Base-by-base conservation (phyloP, 495 filamentous ascomycete species). In the Xylaria palmicola region DNA sequence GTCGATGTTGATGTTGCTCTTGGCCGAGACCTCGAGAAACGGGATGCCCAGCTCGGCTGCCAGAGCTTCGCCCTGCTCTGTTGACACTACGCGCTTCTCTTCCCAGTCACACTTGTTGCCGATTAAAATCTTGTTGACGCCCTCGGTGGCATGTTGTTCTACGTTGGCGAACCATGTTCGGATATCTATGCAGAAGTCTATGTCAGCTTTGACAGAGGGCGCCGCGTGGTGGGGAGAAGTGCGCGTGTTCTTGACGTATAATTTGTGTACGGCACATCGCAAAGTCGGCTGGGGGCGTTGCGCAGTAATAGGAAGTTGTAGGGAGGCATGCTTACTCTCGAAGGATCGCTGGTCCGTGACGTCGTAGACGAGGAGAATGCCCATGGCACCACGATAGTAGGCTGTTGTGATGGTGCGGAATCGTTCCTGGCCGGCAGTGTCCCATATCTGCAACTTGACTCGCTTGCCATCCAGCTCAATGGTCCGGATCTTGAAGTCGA, bases 41-140 rank as follows among this genome's bases (percentile, higher is more conserved):
- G 95, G 94, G 62, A 99, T 97, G 64, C 92, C 92, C 45, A 99
- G 87, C 76, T 99, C 94, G 75, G 96, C 90, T 26, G 94, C 94
- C 36, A 99, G 84, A 65, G 89, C 85, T 72, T 99, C 93, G 62
- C 94, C 94, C 70, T 89, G 90, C 74, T 98, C 92, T 47, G 89
- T 96, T 26, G 91, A 91, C 19, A 99, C 90, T 17, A 87, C 90
- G 63, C 95, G 85, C 82, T 98, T 99, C 76, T 99, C 94, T 77
- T 98, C 93, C 95, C 95, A 98, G 78, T 99, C 94, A 77, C 94
- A 98, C 78, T 99, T 99, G 83, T 99, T 99, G 68, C 94, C 94
- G 61, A 99, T 97, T 50, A 99, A 87, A 69, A 99, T 98, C 81
- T 98, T 99, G 86, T 98, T 96, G 65, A 99, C 94, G 64, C 95